Conservation (phyloP, 164 flowering plant species). For the Vitis vinifera region DNA sequence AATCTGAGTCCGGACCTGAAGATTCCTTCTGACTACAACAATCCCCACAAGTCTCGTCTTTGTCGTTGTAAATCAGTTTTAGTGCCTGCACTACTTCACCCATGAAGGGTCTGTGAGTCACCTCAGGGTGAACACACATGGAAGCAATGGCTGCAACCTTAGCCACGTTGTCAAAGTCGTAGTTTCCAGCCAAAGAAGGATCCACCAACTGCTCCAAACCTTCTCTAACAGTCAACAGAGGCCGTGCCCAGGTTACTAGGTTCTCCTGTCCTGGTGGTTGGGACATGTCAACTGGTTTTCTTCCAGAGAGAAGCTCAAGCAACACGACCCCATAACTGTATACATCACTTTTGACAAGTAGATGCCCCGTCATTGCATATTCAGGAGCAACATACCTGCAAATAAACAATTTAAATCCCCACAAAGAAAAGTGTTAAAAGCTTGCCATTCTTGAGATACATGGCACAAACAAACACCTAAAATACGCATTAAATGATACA, state of each 20-base stretch:
- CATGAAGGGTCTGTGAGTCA: slow-evolving; percentile 92
- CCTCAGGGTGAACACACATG: slow-evolving; percentile 95
- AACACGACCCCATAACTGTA: slow-evolving; percentile 95
- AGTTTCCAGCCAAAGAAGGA: slow-evolving; percentile 67
- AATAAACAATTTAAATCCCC: slow-evolving; percentile 5
- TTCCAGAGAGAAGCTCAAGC: slow-evolving; percentile 85
- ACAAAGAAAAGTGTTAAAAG: neutral
- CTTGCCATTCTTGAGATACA: neutral
- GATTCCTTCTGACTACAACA: slow-evolving; percentile 68
- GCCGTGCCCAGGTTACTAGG: slow-evolving; percentile 95
- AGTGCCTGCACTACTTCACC: slow-evolving; percentile 98
- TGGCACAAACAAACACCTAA: no score
- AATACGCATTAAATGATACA: neutral
- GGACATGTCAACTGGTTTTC: slow-evolving; percentile 92
- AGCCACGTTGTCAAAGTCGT: slow-evolving; percentile 80
- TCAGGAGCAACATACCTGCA: slow-evolving; percentile 92
- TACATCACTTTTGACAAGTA: slow-evolving; percentile 93
- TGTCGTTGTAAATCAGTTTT: slow-evolving; percentile 80
- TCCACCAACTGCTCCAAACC: slow-evolving; percentile 82
- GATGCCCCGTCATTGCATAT: slow-evolving; percentile 96
- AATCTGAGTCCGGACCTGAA: slow-evolving; percentile 63
- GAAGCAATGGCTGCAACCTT: slow-evolving; percentile 95
- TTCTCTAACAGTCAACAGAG: slow-evolving; percentile 69
- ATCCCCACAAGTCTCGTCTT: slow-evolving; percentile 68
- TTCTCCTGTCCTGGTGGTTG: slow-evolving; percentile 90